Evolutionary conservation across 1,284 basidiomycete species (phyloP), one percentile per base, ranked within the genome.

Genomic region (Rhodotorula sp.): DNA sequence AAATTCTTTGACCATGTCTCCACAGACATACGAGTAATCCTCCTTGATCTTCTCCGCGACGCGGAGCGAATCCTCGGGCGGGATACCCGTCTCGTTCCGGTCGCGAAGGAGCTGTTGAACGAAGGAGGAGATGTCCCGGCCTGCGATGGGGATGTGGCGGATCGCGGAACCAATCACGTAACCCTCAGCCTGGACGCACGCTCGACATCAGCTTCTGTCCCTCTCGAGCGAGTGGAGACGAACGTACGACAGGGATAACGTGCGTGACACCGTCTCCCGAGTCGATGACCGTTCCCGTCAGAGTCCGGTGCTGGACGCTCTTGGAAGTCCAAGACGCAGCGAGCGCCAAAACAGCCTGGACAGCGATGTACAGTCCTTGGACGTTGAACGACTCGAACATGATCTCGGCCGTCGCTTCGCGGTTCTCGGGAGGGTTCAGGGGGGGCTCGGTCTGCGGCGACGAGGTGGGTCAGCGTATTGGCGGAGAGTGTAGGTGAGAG

Each of bases 131-230:
- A 99, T 98, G 80, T 99, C 96, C 74, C 94, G 88, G 48, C 96
- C 95, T 31, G 96, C 96, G 77, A 99, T 94, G 65, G 96, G 96
- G 78, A 99, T 94, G 80, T 98, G 94, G 82, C 98, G 99, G 86
- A 99, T 99, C 5, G 95, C 92, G 76, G 92, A 95, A 34, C 95
- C 96, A 78, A 99, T 98, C 75, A 99, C 95, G 80, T 99, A 99
- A 56, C 96, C 96, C 80, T 99, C 96, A 31, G 96, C 86, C 80
- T 80, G 64, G 26, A 26, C 26, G 26, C 47, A n/a, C 44, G 28
- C 15, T 13, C 30, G 34, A 34, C n/a, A 11, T 26, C 18, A 75
- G 76, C n/a, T 65, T 15, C 6, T 11, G 22, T 1, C 22, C 15
- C 13, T 13, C 4, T 4, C 13, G 24, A 26, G 22, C 16, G 26